phyloP scores from a whole-genome alignment of 306 rosid species.

The Vigna radiata region DNA sequence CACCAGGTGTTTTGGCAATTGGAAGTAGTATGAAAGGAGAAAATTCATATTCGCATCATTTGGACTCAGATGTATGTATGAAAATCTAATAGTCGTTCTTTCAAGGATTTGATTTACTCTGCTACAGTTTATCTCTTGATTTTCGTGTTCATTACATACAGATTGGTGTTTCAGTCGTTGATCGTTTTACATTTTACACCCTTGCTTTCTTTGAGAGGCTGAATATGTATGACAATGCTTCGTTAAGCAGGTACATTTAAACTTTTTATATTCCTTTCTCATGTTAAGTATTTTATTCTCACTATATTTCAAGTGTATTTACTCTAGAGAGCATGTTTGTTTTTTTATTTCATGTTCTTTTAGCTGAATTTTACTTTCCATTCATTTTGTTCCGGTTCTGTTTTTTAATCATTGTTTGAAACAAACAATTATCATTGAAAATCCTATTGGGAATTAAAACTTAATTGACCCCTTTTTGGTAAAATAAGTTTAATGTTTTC shows the following conservation, averaged over 20 bases:
- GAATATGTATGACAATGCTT: slow-evolving; percentile 93
- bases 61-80: slow-evolving; percentile 90
- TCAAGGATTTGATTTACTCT: slow-evolving; percentile 12
- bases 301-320: slow-evolving; percentile 6
- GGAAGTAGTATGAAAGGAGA: slow-evolving; percentile 99
- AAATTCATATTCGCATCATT: slow-evolving; percentile 97
- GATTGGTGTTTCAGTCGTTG: slow-evolving; percentile 99
- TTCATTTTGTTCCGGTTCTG: slow-evolving; percentile 20
- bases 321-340: background rate
- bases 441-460: background rate
- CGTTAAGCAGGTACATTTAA: slow-evolving; percentile 75
- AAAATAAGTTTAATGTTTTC: slow-evolving; percentile 8
- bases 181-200: slow-evolving; percentile 93
- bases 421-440: background rate
- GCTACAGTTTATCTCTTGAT: slow-evolving; percentile 27
- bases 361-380: slow-evolving; percentile 27
- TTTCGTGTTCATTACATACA: slow-evolving; percentile 41
- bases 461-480: slow-evolving; percentile 17
- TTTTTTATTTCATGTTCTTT: slow-evolving; percentile 25
- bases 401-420: slow-evolving; percentile 24
- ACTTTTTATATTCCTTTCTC: background rate
- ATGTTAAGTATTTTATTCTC: slow-evolving; percentile 17
- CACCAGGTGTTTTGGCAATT: slow-evolving; percentile 91
- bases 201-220: slow-evolving; percentile 92
- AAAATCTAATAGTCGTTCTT: slow-evolving; percentile 12